A percentile compares a stretch with the other conserved stretches of the same genome.
Evolutionary conservation across 495 filamentous ascomycete species (phyloP).

Genomic region (Penicillium paxilli): DNA sequence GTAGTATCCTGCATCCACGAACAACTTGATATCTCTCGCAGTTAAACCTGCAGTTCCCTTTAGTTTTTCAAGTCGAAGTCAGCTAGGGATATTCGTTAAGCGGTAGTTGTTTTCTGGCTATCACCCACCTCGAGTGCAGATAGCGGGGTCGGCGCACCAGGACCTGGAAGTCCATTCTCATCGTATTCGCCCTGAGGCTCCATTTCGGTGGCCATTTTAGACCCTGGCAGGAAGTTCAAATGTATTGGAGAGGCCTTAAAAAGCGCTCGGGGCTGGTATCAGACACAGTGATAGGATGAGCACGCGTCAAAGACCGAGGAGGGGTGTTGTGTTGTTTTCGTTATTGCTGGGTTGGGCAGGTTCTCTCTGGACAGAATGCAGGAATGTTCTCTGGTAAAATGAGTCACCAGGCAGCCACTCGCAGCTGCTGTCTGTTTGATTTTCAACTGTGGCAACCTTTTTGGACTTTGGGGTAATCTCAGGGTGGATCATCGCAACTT

Average conservation of each 20-base stretch:
- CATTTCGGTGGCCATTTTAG: slow-evolving; percentile 60
- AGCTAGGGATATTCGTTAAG: not conserved
- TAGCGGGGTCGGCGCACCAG: slow-evolving; percentile 93
- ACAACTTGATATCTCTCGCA: slow-evolving; percentile 89
- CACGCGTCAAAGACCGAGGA: not conserved
- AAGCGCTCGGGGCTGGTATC: no score
- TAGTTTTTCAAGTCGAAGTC: slow-evolving; percentile 8
- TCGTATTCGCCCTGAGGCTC: slow-evolving; percentile 61
- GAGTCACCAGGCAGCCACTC: slow-evolving; percentile 1
- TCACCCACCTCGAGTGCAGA: slow-evolving; percentile 75
- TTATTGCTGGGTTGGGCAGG: not conserved
- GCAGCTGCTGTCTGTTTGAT: not conserved
- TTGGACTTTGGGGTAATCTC: not conserved
- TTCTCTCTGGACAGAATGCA: not conserved
- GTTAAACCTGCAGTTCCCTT: slow-evolving; percentile 80
- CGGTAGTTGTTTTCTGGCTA: not conserved
- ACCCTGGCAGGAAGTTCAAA: no score
- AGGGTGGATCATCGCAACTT: no score
- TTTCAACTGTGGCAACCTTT: slow-evolving; percentile 27
- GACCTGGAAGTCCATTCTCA: slow-evolving; percentile 67
- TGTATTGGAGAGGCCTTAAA: no score
- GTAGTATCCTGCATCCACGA: slow-evolving; percentile 89
- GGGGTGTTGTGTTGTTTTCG: not conserved
- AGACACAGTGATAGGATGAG: not conserved
- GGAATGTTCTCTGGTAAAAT: not conserved